Base-by-base conservation (phyloP, 2,329 filamentous ascomycete species). In the Fusarium camptoceras region DNA sequence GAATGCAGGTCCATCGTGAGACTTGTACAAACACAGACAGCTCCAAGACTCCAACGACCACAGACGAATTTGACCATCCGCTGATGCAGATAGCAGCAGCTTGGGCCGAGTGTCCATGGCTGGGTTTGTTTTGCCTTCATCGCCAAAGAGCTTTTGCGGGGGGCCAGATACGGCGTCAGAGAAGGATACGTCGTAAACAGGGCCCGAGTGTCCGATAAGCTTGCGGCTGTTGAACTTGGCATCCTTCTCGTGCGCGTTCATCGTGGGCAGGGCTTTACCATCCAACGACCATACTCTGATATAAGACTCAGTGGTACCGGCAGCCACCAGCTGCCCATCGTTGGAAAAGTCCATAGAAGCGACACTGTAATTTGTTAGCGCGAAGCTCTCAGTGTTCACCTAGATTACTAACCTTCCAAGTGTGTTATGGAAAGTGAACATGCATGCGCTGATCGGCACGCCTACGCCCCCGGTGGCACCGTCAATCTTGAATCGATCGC, bases 371-470 rank as follows among this genome's bases (percentile, higher is more conserved):
- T 16, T 20, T 20, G 59, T 75, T 61, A 79, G 71, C 57, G 53
- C 20, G 11, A 18, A 20, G 1, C 5, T 4, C n/a, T 16, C 5
- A 15, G 11, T 6, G 22, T 16, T 37, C 27, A 11, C 12, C 30
- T 11, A 20, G 9, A 46, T 25, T 53, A 59, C 88, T 83, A 82
- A 94, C 93, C 89, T 92, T 80, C 97, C 94, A 68, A 94, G 91
- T 1, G 93, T 97, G 80, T 99, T 99, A 83, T 99, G 96, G 77
- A 98, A 97, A 1, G 96, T 99, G 78, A 97, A 98, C 92, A 98
- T 98, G 84, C 93, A 96, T 25, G 97, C 91, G 75, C 94, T 97
- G 64, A 98, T 86, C 27, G 91, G 90, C 57, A 94, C 89, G 16
- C 94, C 94, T 53, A 94, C 87, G 11, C 94, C 95, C 18, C 94